Base-by-base conservation (phyloP, 2,329 filamentous ascomycete genomes). In the Xylariaceae sp. region DNA sequence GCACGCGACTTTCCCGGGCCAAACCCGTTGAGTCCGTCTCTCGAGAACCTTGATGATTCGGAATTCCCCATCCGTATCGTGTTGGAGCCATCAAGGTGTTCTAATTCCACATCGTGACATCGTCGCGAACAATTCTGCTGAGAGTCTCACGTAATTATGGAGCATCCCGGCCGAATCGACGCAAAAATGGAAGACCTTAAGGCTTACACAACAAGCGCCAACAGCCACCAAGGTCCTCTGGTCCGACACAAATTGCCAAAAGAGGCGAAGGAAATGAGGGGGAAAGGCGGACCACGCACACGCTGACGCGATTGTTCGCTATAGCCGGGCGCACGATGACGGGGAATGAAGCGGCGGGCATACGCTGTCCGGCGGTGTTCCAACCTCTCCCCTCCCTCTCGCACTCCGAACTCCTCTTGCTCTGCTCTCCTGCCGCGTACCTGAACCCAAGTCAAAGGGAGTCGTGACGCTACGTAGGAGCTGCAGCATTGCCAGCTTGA, bases 21-120 rank as follows among this genome's bases (percentile, higher is more conserved):
- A 26, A 5, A 26, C 26, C 26, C n/a, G n/a, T n/a, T n/a, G n/a
- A n/a, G 29, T 30, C 29, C 7, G 29, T 30, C 29, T 30, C 32
- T 26, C 32, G 32, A 34, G 32, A 15, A 34, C 32, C 32, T 34
- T 34, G 32, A 34, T 34, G 32, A 34, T 34, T 15, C n/a, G n/a
- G n/a, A n/a, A n/a, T n/a, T n/a, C n/a, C n/a, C n/a, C n/a, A 26
- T 8, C 32, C 32, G 13, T 3, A 34, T 7, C 10, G 10, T 34
- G 32, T 10, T 13, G 13, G 22, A 47, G 43, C 56, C 56, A 58
- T 58, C 56, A 58, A 56, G 56, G 56, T 58, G 45, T 41, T 18
- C 18, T n/a, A 42, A 36, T 26, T 26, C 40, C 48, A 47, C 30
- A 29, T 37, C n/a, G n/a, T 26, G 26, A 26, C 26, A 26, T 8